Evolutionary conservation across 176 grass and related monocot species (phyloP).

Genomic region (Panicum miliaceum): DNA sequence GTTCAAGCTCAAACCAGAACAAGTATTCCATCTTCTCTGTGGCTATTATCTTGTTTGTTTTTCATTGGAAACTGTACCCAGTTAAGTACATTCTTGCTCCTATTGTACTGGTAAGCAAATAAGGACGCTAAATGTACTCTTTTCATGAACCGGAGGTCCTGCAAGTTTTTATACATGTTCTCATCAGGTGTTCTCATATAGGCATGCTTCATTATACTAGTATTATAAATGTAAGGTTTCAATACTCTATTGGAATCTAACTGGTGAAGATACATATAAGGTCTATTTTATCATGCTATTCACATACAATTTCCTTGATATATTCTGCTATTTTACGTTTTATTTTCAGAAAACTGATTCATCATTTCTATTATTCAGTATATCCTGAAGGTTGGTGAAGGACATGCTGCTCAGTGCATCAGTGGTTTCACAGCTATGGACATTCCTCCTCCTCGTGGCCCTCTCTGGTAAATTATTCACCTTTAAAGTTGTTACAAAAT

Average conservation of each 20-base stretch:
- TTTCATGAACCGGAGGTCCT: background rate
- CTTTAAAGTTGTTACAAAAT: background rate
- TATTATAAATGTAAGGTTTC: background rate
- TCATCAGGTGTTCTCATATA: background rate
- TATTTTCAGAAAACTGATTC: background rate
- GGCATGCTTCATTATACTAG: background rate
- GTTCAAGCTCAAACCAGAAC: constrained; percentile 74
- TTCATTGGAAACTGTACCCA: background rate
- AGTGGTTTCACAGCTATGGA: constrained; percentile 89
- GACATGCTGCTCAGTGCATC: constrained; percentile 65
- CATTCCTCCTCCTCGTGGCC: constrained; percentile 76
- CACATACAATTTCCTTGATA: background rate
- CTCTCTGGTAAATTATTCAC: constrained; percentile 67
- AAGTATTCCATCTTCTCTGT: constrained; percentile 50
- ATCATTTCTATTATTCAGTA: constrained; percentile 55
- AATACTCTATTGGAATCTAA: background rate
- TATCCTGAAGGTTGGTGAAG: constrained; percentile 69
- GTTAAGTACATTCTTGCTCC: background rate
- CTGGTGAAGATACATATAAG: background rate
- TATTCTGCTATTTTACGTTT: background rate
- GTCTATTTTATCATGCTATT: constrained; percentile 1
- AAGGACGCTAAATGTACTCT: background rate
- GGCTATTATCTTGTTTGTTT: background rate
- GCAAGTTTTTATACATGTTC: background rate
- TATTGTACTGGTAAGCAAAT: background rate